Conservation (phyloP, 2,329 filamentous ascomycete species). For the Colletotrichum destructivum region DNA sequence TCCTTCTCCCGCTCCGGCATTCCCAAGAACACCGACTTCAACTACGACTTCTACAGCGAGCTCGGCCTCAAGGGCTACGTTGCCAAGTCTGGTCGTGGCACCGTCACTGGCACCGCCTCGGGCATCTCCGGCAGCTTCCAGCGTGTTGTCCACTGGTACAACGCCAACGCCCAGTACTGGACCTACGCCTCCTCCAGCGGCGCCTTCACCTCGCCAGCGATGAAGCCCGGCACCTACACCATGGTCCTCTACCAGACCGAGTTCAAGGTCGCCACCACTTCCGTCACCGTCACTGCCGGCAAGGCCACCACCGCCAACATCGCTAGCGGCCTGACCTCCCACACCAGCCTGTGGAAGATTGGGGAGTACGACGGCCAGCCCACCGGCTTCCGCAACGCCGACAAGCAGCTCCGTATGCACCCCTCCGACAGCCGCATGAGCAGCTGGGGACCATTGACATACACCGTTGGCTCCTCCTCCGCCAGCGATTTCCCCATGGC, state of each 20-base stretch:
- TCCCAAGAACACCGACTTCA: conserved; percentile 62
- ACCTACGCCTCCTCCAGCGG: conserved; percentile 68
- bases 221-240: conserved; percentile 79
- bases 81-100: conserved; percentile 68
- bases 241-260: conserved; percentile 76
- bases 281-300: conserved; percentile 66
- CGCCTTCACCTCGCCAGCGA: conserved; percentile 74
- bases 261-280: conserved; percentile 66
- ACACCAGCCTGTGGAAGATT: conserved; percentile 73
- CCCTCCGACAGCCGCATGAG: conserved; percentile 76
- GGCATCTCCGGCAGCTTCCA: conserved; percentile 68
- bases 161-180: conserved; percentile 76
- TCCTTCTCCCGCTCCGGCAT: conserved; percentile 72
- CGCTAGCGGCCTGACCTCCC: conserved; percentile 60
- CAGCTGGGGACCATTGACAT: conserved; percentile 72
- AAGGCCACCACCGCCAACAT: conserved; percentile 65
- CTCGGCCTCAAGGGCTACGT: conserved; percentile 73
- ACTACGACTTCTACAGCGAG: conserved; percentile 72
- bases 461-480: conserved; percentile 71
- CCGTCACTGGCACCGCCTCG: conserved; percentile 72
- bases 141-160: conserved; percentile 77
- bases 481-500: conserved; percentile 75
- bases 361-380: conserved; percentile 77
- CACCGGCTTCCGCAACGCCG: conserved; percentile 76
- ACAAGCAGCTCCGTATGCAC: conserved; percentile 78